phyloP scores from a whole-genome alignment of 2,329 filamentous ascomycete species.

The Fusarium sp. region DNA sequence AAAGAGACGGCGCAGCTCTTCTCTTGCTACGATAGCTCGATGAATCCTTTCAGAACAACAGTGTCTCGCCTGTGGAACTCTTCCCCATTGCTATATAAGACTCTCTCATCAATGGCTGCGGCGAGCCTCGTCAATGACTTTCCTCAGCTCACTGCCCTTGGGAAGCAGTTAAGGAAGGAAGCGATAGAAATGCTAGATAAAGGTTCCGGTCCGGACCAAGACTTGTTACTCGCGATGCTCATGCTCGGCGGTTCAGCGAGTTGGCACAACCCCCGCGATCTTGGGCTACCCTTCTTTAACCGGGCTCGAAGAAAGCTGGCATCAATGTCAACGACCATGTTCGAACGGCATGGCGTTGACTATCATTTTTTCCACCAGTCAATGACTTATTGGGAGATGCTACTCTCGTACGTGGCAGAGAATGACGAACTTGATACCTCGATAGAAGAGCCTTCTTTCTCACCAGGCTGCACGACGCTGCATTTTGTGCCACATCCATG shows the following conservation, averaged over 20 bases:
- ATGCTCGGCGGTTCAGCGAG: constrained; percentile 24
- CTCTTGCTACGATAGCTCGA: constrained; percentile 21
- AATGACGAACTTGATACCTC: constrained; percentile 9
- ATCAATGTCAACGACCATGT: constrained; percentile 1
- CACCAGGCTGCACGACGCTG: background rate
- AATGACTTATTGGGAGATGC: constrained; percentile 27
- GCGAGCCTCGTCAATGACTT: constrained; percentile 17
- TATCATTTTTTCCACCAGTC: constrained; percentile 26
- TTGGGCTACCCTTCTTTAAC: constrained; percentile 25
- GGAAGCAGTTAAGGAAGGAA: constrained; percentile 15
- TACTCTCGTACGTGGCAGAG: constrained; percentile 25
- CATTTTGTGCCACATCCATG: constrained; percentile 25
- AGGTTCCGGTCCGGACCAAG: constrained; percentile 7
- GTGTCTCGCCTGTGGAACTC: constrained; percentile 20
- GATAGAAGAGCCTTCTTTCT: background rate
- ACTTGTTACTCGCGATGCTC: constrained; percentile 26
- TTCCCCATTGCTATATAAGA: constrained; percentile 19
- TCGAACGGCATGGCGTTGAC: constrained; percentile 8
- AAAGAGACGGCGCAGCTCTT: constrained; percentile 23
- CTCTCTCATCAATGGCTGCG: constrained; percentile 27
- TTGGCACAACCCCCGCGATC: constrained; percentile 21
- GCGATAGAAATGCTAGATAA: constrained; percentile 13
- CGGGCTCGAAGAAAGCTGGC: constrained; percentile 12
- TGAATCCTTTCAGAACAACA: constrained; percentile 24
- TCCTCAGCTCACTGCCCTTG: constrained; percentile 15